These are phyloP conservation scores for Phoma sp. DNA, from an alignment of 2,329 filamentous ascomycete genomes.

Conservation along the genomic window DNA sequence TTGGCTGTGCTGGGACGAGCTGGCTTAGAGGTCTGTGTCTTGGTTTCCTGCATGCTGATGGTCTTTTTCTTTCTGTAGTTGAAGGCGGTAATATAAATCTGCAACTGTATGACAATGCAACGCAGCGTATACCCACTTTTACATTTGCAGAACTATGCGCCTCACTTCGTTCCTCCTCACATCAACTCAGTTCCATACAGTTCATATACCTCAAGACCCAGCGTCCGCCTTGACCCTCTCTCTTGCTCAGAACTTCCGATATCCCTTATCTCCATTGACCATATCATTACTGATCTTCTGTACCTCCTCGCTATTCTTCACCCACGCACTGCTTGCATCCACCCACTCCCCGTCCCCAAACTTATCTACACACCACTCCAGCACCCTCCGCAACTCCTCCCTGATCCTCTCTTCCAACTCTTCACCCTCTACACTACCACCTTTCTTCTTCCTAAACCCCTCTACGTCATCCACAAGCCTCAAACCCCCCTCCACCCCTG, in stretches of 20 bases:
- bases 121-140: slow-evolving; percentile 28
- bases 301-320: slow-evolving; percentile 49
- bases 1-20: slow-evolving; percentile 26
- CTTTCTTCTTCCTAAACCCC: slow-evolving; percentile 40
- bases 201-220: neutral
- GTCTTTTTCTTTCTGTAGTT: slow-evolving; percentile 27
- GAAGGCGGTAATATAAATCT: slow-evolving; percentile 40
- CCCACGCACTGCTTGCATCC: slow-evolving; percentile 56
- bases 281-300: slow-evolving; percentile 52
- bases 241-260: slow-evolving; percentile 51
- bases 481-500: slow-evolving; percentile 15
- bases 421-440: slow-evolving; percentile 18
- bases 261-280: slow-evolving; percentile 54
- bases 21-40: slow-evolving; percentile 36
- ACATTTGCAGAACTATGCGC: slow-evolving; percentile 12
- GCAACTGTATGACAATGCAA: slow-evolving; percentile 35
- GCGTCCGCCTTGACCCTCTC: too few species aligned
- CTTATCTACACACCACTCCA: slow-evolving; percentile 54
- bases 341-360: slow-evolving; percentile 52
- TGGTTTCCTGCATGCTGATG: slow-evolving; percentile 42
- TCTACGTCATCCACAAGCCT: slow-evolving; percentile 49
- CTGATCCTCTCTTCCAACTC: slow-evolving; percentile 41
- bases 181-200: neutral
- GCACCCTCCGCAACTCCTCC: slow-evolving; percentile 50
- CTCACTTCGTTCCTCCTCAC: neutral